phyloP scores from a whole-genome alignment of 2,329 filamentous ascomycete genomes.

The Dendryphion nanum region DNA sequence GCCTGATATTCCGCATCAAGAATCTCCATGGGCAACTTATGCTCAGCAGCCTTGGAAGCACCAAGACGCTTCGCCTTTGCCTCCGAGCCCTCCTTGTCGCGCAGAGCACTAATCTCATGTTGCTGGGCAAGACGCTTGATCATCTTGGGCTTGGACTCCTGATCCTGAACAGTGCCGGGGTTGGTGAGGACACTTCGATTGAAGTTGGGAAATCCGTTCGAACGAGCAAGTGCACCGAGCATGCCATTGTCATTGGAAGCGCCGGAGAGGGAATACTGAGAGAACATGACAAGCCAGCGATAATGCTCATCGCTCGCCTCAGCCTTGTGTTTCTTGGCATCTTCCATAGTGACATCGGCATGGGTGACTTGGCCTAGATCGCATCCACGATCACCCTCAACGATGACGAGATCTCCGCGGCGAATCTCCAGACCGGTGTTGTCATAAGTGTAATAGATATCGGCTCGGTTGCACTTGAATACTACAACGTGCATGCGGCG shows the following conservation, averaged over 20 bases:
- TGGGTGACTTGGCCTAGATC: slow-evolving; percentile 91
- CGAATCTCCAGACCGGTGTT: slow-evolving; percentile 90
- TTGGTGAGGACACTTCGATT: slow-evolving; percentile 56
- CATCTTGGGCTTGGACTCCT: slow-evolving; percentile 87
- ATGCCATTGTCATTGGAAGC: slow-evolving; percentile 50
- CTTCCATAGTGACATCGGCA: slow-evolving; percentile 82
- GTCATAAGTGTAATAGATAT: slow-evolving; percentile 96
- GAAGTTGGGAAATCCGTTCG: slow-evolving; percentile 29
- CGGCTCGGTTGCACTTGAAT: slow-evolving; percentile 93
- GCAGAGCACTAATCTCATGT: slow-evolving; percentile 83
- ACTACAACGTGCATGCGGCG: slow-evolving; percentile 75
- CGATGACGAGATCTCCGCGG: slow-evolving; percentile 90
- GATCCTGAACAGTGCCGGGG: slow-evolving; percentile 34
- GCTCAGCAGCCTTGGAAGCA: slow-evolving; percentile 94
- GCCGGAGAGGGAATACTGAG: slow-evolving; percentile 52
- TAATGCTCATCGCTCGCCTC: slow-evolving; percentile 94
- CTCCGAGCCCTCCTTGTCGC: slow-evolving; percentile 96
- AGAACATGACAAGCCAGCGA: slow-evolving; percentile 99
- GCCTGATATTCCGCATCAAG: slow-evolving; percentile 98
- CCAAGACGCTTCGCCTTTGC: slow-evolving; percentile 96
- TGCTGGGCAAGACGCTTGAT: slow-evolving; percentile 92
- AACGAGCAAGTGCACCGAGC: slow-evolving; percentile 40
- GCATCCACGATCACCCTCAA: slow-evolving; percentile 93
- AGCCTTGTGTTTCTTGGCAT: slow-evolving; percentile 85
- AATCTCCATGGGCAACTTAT: slow-evolving; percentile 96